Base-by-base conservation (phyloP, 2,329 filamentous ascomycete species). In the Cytospora mali region DNA sequence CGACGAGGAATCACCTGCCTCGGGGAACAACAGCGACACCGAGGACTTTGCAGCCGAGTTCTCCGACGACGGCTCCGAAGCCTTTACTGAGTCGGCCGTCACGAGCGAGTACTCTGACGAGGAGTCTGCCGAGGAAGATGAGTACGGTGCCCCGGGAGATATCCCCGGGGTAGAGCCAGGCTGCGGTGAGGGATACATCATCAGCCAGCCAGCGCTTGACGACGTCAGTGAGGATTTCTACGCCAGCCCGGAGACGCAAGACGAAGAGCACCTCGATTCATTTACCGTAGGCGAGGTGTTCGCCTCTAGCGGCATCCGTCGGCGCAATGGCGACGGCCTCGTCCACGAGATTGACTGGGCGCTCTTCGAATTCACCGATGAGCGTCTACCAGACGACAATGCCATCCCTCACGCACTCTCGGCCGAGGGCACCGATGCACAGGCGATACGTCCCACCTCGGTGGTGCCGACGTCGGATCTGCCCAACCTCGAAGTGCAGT, bases 341-440 rank as follows among this genome's bases (percentile, higher is more conserved):
- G 81, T 91, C 6, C 94, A 97, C 73, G 94, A 98, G 74, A 93
- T 98, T 51, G 94, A 98, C 74, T 98, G 94, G 94, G 93, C 93
- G 0, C 79, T 98, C 2, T 93, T 98, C 69, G 87, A 91, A 68
- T 91, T 98, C 66, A 80, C 89, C 13, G 81, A 88, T 4, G 83
- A 88, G 13, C 86, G 94, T 1, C 78, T 88, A 16, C 91, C 94
- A 3, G 80, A 84, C 0, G 83, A 86, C 64, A 97, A 97, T 69
- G 76, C 85, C 13, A 88, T 97, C 25, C 85, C 85, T 2, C 68
- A 69, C 55, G 54, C 55, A 10, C 66, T n/a, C 18, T 6, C 50
- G 6, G 31, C 39, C 16, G 50, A 33, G 21, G 27, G 50, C 23
- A 61, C 69, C 55, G 70, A 75, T 72, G 70, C 74, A 2, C 42